Conservation (phyloP, 495 filamentous ascomycete species). For the Recurvomyces mirabilis region DNA sequence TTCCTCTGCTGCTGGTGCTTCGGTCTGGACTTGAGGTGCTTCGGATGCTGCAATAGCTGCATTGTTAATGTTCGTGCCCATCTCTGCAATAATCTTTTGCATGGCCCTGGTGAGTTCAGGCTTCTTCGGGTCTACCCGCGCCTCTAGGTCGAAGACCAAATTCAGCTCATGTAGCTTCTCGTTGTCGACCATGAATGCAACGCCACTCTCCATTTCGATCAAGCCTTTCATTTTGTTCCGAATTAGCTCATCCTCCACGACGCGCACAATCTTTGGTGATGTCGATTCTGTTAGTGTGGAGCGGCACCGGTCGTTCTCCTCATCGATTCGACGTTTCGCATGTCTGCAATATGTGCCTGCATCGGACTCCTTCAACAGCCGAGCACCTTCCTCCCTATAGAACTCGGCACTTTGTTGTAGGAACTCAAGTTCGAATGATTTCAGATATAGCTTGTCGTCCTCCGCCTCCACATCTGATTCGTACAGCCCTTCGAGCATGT, state of each 20-base stretch:
- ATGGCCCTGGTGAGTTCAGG: conserved; percentile 55
- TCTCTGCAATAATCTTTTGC: conserved; percentile 61
- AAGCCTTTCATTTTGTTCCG: conserved; percentile 65
- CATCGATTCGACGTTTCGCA: conserved; percentile 56
- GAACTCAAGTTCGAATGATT: conserved; percentile 70
- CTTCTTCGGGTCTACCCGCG: conserved; percentile 70
- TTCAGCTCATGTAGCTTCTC: conserved; percentile 63
- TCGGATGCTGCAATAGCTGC: conserved; percentile 37
- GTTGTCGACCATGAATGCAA: conserved; percentile 84
- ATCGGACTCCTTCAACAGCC: conserved; percentile 64
- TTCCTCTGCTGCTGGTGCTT: conserved; percentile 16
- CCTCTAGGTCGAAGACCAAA: conserved; percentile 65
- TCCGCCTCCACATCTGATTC: conserved; percentile 64
- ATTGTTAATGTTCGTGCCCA: conserved; percentile 73
- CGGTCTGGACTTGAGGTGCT: conserved; percentile 7
- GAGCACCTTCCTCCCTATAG: conserved; percentile 62
- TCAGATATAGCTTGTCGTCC: conserved; percentile 70
- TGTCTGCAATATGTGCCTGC: conserved; percentile 76
- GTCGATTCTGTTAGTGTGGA: conserved; percentile 65
- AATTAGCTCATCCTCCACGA: conserved; percentile 76
- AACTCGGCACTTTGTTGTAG: conserved; percentile 58
- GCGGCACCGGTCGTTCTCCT: conserved; percentile 71
- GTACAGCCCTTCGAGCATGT: conserved; percentile 87
- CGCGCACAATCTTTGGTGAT: conserved; percentile 56
- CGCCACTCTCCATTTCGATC: conserved; percentile 73